Evolutionary conservation across 441 rosid species (phyloP), one percentile per base, ranked within the genome.

Genomic region (Populus hybrid): DNA sequence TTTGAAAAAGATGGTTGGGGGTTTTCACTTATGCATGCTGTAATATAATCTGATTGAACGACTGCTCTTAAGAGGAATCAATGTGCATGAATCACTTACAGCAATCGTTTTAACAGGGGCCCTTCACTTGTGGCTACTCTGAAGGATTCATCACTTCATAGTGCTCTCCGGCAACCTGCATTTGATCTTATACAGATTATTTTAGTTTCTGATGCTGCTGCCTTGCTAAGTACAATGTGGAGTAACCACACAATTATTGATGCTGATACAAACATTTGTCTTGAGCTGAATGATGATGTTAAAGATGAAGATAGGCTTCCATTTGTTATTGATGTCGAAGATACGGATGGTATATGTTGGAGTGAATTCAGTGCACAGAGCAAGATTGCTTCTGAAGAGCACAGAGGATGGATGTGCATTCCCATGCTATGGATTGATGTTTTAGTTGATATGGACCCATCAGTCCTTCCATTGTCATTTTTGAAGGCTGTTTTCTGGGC

Each of bases 401-500:
- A 77, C 83, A 88, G 81, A 80, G 93, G 85, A 67, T 97, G 99
- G 99, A 89, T 93, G 97, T 92, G 97, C 84, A 87, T 91, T 82
- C 99, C 99, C 69, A 92, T 93, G 99, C 74, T 94, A 81, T 97
- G 99, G 99, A 84, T 90, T 82, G 91, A 91, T 86, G 93, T 88
- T 87, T 84, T 97, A 71, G 89, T 90, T 83, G 91, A 90, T 82
- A 81, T 84, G 75, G 92, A 89, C 84, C 92, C 90, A 28, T 81
- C 84, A 57, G 78, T 86, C 75, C 85, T 97, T 78, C 98, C 99
- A 24, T 80, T 86, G 77, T 89, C 97, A 76, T 88, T 97, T 84
- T 90, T 88, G 76, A 93, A 94, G 85, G 94, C 97, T 85, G 97
- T 97, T 70, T 90, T 97, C 76, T 97, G 99, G 99, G 93, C 95